Percentiles rank a stretch among this genome's conserved stretches.
Conservation (phyloP, 2,329 filamentous ascomycete genomes). For the Aspergillus hortae region DNA sequence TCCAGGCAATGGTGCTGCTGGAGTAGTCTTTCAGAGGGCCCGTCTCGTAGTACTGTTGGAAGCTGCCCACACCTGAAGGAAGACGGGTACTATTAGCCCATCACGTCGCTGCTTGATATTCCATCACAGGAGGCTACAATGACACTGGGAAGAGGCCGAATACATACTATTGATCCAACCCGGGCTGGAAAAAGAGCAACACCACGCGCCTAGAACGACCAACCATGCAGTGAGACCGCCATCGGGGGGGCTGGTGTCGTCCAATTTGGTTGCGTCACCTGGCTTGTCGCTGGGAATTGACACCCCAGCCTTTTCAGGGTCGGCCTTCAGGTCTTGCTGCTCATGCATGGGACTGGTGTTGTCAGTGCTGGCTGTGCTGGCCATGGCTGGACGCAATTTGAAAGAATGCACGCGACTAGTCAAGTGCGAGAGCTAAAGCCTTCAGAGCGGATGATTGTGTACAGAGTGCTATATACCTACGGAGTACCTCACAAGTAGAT, state of each 20-base stretch:
- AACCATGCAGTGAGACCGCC: neutral
- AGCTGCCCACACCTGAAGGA: slow-evolving; percentile 8
- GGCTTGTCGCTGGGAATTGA: neutral
- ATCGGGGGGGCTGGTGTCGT: neutral
- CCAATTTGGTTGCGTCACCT: neutral
- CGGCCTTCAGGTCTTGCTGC: neutral
- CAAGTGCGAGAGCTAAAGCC: neutral
- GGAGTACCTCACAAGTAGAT: neutral
- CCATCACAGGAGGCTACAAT: neutral
- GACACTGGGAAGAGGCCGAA: neutral
- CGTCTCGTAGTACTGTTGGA: slow-evolving; percentile 11
- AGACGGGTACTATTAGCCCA: neutral
- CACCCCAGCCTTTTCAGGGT: neutral
- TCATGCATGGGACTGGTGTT: neutral
- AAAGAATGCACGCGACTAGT: neutral
- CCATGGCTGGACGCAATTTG: neutral
- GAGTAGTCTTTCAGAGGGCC: slow-evolving; percentile 6
- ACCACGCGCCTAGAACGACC: slow-evolving; percentile 6
- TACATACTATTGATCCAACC: slow-evolving; percentile 7
- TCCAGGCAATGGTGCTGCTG: slow-evolving; percentile 11
- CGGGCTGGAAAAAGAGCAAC: slow-evolving; percentile 5
- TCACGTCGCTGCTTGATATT: neutral
- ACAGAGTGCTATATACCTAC: too few species aligned
- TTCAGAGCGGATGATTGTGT: neutral
- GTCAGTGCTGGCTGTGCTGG: neutral